Conservation (phyloP, 495 filamentous ascomycete species). For the Neurospora sp. region DNA sequence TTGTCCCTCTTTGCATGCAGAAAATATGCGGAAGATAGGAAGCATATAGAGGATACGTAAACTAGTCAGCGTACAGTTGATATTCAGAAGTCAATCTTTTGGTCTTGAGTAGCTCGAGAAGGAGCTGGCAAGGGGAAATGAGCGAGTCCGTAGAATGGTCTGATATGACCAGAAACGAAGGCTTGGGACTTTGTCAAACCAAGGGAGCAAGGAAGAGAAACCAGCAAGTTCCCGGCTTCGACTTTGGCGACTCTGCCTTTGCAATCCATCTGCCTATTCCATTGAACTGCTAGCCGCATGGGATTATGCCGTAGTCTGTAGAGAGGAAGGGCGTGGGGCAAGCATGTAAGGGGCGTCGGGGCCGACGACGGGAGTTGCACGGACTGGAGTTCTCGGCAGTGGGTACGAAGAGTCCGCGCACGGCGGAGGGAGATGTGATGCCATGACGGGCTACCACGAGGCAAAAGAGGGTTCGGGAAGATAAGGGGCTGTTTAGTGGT, state of each 20-base stretch:
- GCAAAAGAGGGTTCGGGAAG: slow-evolving; percentile 31
- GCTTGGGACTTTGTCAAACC: background rate
- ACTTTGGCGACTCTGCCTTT: background rate
- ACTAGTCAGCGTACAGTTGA: background rate
- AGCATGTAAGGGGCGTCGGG: slow-evolving; percentile 5
- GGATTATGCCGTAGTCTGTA: slow-evolving; percentile 14
- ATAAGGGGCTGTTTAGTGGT: slow-evolving; percentile 18
- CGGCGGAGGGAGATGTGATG: slow-evolving; percentile 11
- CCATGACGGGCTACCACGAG: slow-evolving; percentile 25
- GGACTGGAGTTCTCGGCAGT: background rate
- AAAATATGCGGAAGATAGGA: background rate
- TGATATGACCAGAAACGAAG: background rate
- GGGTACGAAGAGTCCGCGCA: background rate
- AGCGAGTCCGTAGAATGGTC: background rate
- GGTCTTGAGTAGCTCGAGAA: background rate
- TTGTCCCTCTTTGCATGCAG: background rate
- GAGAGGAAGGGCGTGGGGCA: slow-evolving; percentile 7
- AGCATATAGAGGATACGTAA: background rate
- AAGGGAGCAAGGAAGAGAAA: background rate
- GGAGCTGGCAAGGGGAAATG: background rate
- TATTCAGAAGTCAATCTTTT: background rate
- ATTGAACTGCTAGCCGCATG: slow-evolving; percentile 15
- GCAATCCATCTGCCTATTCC: slow-evolving; percentile 7
- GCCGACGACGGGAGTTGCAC: background rate
- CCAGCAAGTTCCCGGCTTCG: background rate